These are phyloP conservation scores for Lactarius evosmus DNA, from an alignment of 768 basidiomycete species.

Conservation along the genomic window DNA sequence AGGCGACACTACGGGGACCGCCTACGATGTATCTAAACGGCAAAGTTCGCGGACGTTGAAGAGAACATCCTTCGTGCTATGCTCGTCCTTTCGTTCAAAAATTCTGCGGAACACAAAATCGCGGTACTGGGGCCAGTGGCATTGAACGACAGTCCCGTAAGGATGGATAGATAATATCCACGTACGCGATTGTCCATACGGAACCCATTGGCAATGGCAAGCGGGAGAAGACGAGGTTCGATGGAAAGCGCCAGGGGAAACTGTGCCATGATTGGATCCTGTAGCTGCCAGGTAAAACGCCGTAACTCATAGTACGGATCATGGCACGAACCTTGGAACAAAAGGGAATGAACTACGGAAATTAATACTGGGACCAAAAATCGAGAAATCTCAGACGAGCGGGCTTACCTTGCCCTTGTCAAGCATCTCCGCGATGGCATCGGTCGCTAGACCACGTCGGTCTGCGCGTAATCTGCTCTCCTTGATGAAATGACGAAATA, in stretches of 20 bases:
- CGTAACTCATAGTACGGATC: background rate
- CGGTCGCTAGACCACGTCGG: slow-evolving; percentile 57
- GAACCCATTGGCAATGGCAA: slow-evolving; percentile 71
- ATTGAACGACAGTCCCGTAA: background rate
- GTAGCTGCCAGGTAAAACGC: slow-evolving; percentile 16
- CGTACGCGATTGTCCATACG: slow-evolving; percentile 71
- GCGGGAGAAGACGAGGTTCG: slow-evolving; percentile 70
- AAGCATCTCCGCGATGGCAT: slow-evolving; percentile 60
- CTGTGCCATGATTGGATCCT: slow-evolving; percentile 78
- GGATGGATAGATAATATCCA: slow-evolving; percentile 7
- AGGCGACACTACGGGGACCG: slow-evolving; percentile 10
- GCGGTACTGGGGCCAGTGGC: slow-evolving; percentile 52
- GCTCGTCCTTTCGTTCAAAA: slow-evolving; percentile 65
- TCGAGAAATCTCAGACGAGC: slow-evolving; percentile 21
- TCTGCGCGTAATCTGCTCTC: slow-evolving; percentile 64
- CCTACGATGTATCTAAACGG: slow-evolving; percentile 64
- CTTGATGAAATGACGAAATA: slow-evolving; percentile 63
- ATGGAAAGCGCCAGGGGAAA: slow-evolving; percentile 74
- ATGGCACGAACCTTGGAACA: slow-evolving; percentile 52
- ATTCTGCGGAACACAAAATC: slow-evolving; percentile 87
- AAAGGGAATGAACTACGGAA: slow-evolving; percentile 70
- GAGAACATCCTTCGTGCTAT: slow-evolving; percentile 58
- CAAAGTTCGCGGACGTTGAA: slow-evolving; percentile 70
- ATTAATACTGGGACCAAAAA: slow-evolving; percentile 1
- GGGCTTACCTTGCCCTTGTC: slow-evolving; percentile 63